Conservation (phyloP, 768 basidiomycete species). For the Kwoniella sp. region DNA sequence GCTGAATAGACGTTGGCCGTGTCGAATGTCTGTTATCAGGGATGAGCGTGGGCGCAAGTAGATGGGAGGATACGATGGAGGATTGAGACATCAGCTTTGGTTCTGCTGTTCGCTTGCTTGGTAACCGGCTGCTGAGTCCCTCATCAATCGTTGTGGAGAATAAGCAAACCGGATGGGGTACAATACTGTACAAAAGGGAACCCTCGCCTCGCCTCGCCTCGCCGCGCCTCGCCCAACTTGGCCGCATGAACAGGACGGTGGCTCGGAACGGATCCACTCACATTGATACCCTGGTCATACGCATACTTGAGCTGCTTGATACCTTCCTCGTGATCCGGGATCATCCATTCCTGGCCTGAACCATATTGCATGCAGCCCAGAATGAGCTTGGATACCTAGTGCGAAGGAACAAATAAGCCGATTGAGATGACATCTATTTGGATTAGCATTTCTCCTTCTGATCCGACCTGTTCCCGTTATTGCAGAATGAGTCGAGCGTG, state of each 20-base stretch:
- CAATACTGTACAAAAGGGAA: too few species aligned
- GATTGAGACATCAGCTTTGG: background rate
- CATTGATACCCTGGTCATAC: conserved; percentile 48
- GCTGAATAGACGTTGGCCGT: conserved; percentile 42
- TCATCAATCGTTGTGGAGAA: too few species aligned
- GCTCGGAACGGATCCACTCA: conserved; percentile 24
- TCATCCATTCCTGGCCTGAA: conserved; percentile 65
- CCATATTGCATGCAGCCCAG: conserved; percentile 69
- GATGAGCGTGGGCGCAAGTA: background rate
- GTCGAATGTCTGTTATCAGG: conserved; percentile 34
- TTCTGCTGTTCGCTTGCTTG: background rate
- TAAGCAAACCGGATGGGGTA: too few species aligned
- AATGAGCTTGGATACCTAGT: conserved; percentile 68
- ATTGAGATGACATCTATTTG: too few species aligned
- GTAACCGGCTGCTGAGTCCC: too few species aligned
- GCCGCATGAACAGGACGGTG: background rate
- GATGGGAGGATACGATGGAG: background rate
- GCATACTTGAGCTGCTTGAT: conserved; percentile 49
- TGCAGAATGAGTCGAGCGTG: too few species aligned
- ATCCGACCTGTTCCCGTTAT: too few species aligned
- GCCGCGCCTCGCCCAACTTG: background rate
- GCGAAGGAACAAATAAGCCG: background rate
- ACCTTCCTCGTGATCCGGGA: conserved; percentile 45
- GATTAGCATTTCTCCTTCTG: too few species aligned
- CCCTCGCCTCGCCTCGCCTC: background rate